phyloP scores from a whole-genome alignment of 2,329 filamentous ascomycete species.

The Ophiostoma populinum region DNA sequence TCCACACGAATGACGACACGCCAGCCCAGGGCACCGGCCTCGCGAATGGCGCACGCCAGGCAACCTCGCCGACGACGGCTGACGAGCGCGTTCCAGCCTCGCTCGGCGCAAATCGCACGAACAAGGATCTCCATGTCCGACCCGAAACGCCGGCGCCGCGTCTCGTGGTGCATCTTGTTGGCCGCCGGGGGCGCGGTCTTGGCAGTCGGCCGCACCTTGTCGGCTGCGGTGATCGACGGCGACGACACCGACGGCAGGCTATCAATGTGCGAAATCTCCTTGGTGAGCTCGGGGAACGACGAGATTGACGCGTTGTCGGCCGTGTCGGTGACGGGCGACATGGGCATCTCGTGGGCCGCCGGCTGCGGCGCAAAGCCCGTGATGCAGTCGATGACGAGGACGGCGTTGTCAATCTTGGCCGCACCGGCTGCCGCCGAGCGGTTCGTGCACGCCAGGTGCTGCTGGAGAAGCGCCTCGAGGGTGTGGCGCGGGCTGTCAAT shows the following conservation, averaged over 20 bases:
- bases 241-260: constrained; percentile 2
- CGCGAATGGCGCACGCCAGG: constrained; percentile 55
- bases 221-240: background rate
- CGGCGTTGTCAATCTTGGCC: constrained; percentile 14
- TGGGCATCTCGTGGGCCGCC: constrained; percentile 26
- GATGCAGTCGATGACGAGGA: constrained; percentile 47
- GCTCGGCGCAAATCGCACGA: constrained; percentile 55
- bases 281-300: constrained; percentile 10
- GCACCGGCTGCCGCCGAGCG: constrained; percentile 18
- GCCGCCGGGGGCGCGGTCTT: background rate
- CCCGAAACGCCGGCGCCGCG: constrained; percentile 37
- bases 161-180: constrained; percentile 36
- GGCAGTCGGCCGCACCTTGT: no score
- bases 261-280: constrained; percentile 11
- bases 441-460: constrained; percentile 16
- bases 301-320: constrained; percentile 9
- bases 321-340: constrained; percentile 29
- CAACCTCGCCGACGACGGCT: constrained; percentile 52
- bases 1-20: constrained; percentile 47
- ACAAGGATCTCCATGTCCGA: constrained; percentile 55
- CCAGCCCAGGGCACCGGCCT: constrained; percentile 55
- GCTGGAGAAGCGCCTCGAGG: constrained; percentile 29
- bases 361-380: constrained; percentile 31
- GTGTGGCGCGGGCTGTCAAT: constrained; percentile 28
- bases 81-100: constrained; percentile 57